Evolutionary conservation across 1,139 yeast genomes (phyloP), one percentile per base, ranked within the genome.

Genomic region (Magnusiomyces starmeri): DNA sequence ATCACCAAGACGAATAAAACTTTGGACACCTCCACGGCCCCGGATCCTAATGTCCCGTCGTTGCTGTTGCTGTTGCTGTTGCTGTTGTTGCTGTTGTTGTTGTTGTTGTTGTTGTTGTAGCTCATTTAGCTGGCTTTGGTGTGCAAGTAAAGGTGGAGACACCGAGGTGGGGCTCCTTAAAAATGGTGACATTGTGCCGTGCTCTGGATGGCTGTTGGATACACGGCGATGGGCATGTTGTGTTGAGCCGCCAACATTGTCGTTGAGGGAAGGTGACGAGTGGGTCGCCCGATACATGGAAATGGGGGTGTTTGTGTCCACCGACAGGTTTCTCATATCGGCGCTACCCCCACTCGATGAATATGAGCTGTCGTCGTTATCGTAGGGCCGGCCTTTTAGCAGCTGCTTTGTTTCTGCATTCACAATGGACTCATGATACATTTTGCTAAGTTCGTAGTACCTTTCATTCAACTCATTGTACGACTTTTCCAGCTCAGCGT

Each of bases 11-110:
- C 55, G 45, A 21, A 46, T 48, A 3, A 56, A 50, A 42, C 65
- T 67, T 52, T 67, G 70, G 4, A 65, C 65, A 2, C 70, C 70
- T 9, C 70, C 70, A 3, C 70, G 59, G 20, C 70, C 70, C 4
- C 65, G 55, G 43, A 64, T 59, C 27, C 66, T 53, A 6, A 53
- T 49, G 50, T 56, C 60, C 42, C 47, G 52, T 53, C 46, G 56
- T 57, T 16, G 52, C 52, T 16, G 43, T 41, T 7, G 52, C 48
- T 10, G 54, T 7, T n/a, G n/a, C n/a, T n/a, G n/a, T n/a, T n/a
- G 8, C 24, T 10, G 24, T 39, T 6, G 16, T 18, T 18, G 42
- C 40, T 35, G 40, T 20, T 35, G 40, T 35, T 9, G 16, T 18
- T 39, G 42, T n/a, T n/a, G 14, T 8, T 7, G 14, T 34, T 34